Evolutionary conservation across 1,139 yeast genomes (phyloP), one percentile per base, ranked within the genome.

Genomic region (Debaryomyces singareniensis): DNA sequence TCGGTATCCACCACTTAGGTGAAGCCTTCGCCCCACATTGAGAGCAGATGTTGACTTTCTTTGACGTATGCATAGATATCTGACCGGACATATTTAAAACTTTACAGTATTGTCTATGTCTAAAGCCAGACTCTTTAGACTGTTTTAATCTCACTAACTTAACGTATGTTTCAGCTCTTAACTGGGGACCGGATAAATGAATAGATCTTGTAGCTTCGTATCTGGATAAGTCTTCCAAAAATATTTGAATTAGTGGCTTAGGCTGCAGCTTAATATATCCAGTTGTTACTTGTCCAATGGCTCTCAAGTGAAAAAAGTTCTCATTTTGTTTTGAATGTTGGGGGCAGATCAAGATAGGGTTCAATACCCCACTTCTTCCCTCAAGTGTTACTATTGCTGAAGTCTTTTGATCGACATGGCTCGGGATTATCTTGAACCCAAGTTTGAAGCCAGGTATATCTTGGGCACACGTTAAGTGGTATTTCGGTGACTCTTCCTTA

Each of bases 401-500:
- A 15, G 50, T 53, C 21, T 43, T 48, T 16, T 47, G 51, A 15
- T 16, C 20, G 3, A 55, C 28, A 14, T 44, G 45, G 27, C 39
- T 34, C 4, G 45, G 33, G n/a, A 34, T 39, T 21, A 76, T 39
- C 27, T 53, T 55, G 43, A 76, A 76, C 2, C 78, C 76, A 12
- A 74, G 38, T 27, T 52, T 53, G 44, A 56, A 69, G 6, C 58
- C 60, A 0, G 61, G 51, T 3, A 65, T 48, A 37, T 67, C 72
- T 38, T 70, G 73, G 3, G 84, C 87, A 59, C 95, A 85, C 0
- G 83, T 79, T 1, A 75, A 62, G 52, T 85, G 95, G 33, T 61
- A 61, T 4, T 44, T 36, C 4, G 35, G 32, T 13, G 24, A 18
- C 15, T 29, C n/a, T 6, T 29, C 28, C 4, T 44, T 42, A 34